Percentiles rank a stretch among this genome's conserved stretches.
These are phyloP conservation scores for Vickermania spadyakhi DNA, from an alignment of 208 protist species.

Conservation along the genomic window DNA sequence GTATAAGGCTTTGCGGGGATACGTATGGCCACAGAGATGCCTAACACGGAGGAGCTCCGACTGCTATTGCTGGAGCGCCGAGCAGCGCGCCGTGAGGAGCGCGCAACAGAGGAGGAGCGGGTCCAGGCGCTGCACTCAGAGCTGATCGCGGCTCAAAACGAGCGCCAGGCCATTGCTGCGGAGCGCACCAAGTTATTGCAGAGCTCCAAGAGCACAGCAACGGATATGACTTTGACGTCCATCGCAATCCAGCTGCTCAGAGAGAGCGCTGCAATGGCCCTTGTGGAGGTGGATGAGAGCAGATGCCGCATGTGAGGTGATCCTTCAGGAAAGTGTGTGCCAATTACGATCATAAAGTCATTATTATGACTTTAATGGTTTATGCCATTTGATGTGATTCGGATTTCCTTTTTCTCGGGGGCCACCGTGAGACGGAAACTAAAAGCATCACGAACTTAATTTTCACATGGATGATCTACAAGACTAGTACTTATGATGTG, in stretches of 20 bases:
- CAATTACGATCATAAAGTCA: background rate
- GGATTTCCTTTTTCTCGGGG: too few species aligned
- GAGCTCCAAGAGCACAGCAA: background rate
- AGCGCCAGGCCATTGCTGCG: conserved; percentile 1
- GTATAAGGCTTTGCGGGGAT: too few species aligned
- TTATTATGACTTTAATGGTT: too few species aligned
- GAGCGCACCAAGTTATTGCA: background rate
- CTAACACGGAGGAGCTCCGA: background rate
- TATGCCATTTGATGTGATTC: too few species aligned
- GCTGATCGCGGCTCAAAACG: background rate
- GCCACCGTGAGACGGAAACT: too few species aligned
- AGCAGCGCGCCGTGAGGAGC: background rate
- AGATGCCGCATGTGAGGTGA: conserved; percentile 4
- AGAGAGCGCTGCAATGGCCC: conserved; percentile 14
- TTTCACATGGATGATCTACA: too few species aligned
- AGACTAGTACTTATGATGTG: too few species aligned
- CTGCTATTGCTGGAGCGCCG: background rate
- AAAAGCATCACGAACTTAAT: too few species aligned
- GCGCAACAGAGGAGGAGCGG: background rate
- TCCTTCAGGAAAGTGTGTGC: background rate
- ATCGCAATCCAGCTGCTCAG: background rate
- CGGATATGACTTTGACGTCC: conserved; percentile 7
- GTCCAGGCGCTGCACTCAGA: background rate
- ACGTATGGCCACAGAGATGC: too few species aligned
- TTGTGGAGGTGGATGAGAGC: conserved; percentile 33